These are phyloP conservation scores for Mortierella sp. DNA, from an alignment of 371 early-diverging fungal species.

Conservation along the genomic window DNA sequence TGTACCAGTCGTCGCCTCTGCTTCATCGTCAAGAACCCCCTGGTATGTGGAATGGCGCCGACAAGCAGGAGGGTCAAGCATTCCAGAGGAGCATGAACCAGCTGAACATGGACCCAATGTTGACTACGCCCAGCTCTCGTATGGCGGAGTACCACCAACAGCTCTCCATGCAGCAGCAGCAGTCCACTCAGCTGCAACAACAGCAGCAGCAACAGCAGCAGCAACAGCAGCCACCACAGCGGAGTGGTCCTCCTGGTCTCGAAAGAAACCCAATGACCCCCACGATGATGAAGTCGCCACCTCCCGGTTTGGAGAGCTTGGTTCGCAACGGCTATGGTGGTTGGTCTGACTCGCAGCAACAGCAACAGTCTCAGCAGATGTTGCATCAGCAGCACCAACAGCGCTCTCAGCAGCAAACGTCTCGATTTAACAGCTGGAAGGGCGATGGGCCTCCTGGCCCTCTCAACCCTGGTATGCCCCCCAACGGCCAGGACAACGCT, in stretches of 20 bases:
- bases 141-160: conserved; percentile 60
- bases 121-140: conserved; percentile 50
- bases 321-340: conserved; percentile 37
- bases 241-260: conserved; percentile 44
- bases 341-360: conserved; percentile 39
- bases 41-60: conserved; percentile 33
- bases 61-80: conserved; percentile 26
- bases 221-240: conserved; percentile 21
- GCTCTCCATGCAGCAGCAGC: conserved; percentile 55
- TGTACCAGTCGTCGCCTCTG: conserved; percentile 39
- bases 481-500: conserved; percentile 60
- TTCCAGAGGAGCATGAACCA: conserved; percentile 42
- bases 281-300: conserved; percentile 53
- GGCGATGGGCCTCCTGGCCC: conserved; percentile 12
- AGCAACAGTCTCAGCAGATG: conserved; percentile 47
- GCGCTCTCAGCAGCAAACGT: conserved; percentile 23
- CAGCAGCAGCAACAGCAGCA: conserved; percentile 34
- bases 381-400: conserved; percentile 43
- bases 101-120: conserved; percentile 41
- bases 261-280: conserved; percentile 27
- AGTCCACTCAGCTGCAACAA: background rate
- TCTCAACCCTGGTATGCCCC: background rate
- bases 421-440: conserved; percentile 22
- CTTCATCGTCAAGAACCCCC: conserved; percentile 36
- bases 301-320: conserved; percentile 45